Base-by-base conservation (phyloP, 371 early-diverging fungal species). In the Mortierella sp. region DNA sequence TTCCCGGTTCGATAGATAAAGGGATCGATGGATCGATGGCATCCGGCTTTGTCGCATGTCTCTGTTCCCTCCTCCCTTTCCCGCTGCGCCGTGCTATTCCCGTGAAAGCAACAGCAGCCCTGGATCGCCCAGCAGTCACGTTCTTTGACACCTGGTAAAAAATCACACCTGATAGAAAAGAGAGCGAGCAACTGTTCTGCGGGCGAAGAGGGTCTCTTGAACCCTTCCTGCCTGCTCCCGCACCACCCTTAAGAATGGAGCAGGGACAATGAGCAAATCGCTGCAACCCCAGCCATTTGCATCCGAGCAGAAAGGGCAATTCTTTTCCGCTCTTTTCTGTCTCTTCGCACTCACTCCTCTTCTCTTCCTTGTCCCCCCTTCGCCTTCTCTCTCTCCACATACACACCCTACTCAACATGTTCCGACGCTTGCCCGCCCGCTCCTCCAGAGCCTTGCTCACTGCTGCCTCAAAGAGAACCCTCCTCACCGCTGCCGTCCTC, bases 91-190 rank as follows among this genome's bases (percentile, higher is more conserved):
- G 55, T 64, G 37, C 64, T 31, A 21, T 40, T 21, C 64, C 21
- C 37, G 19, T 61, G 34, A 19, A 31, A 4, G 31, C 11, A 31
- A 14, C 26, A 13, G 31, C 6, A 59, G 31, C 59, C 57, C n/a
- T 57, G 28, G n/a, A 26, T 28, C 31, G 16, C n/a, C 57, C 13
- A 31, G 21, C 76, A 69, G 76, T 67, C 70, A 51, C 44, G 59
- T 59, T 59, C 26, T 31, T 59, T 16, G 34, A 6, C 59, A 59
- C 31, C 59, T 59, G 34, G 59, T 59, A 59, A 75, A 79, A 75
- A 44, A 75, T 61, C 80, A 73, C 80, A 80, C 80, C 80, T 80
- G 80, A 55, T n/a, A n/a, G 80, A 80, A 80, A 80, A 80, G 80
- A 80, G 80, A 80, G 72, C 80, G 80, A 80, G 67, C 26, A 72